A percentile compares a stretch with the other conserved stretches of the same genome.
Evolutionary conservation across 805 yeast species (phyloP).

Genomic region (Candida awuae): DNA sequence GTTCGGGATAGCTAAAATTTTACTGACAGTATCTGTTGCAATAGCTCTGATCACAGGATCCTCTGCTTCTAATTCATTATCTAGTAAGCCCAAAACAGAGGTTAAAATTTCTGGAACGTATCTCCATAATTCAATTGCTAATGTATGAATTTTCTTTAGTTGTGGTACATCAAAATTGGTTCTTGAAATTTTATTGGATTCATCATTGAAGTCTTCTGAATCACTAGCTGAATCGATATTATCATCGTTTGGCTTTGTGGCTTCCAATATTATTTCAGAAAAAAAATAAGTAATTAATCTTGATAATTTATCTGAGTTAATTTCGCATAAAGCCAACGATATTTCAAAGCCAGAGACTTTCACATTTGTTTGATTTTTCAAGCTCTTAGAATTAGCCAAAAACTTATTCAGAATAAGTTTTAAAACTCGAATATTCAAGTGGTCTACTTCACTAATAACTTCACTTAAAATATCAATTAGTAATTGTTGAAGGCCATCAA

Average conservation of each 20-base stretch:
- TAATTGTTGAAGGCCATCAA: constrained; percentile 40
- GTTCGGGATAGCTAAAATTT: constrained; percentile 43
- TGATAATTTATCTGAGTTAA: constrained; percentile 65
- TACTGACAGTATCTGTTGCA: constrained; percentile 70
- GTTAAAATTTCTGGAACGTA: constrained; percentile 65
- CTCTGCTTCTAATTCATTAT: constrained; percentile 72
- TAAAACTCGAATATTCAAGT: constrained; percentile 52
- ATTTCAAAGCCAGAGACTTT: constrained; percentile 54
- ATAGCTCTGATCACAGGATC: constrained; percentile 51
- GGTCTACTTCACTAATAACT: constrained; percentile 61
- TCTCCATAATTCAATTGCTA: constrained; percentile 66
- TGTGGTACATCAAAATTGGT: constrained; percentile 34
- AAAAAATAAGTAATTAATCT: constrained; percentile 71
- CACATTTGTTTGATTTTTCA: constrained; percentile 12
- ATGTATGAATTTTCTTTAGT: constrained; percentile 52
- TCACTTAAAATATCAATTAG: constrained; percentile 69
- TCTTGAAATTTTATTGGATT: too few relatives aligned
- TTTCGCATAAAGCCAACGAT: constrained; percentile 58
- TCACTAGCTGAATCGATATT: constrained; percentile 40
- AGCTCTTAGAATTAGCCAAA: constrained; percentile 28
- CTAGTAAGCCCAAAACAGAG: constrained; percentile 69
- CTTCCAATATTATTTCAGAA: constrained; percentile 63
- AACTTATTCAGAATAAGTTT: constrained; percentile 61
- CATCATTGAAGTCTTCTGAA: constrained; percentile 9
- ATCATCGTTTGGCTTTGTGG: constrained; percentile 42